Evolutionary conservation across 352 stramenopile species (phyloP).

Genomic region (Phytopythium ostracodes): DNA sequence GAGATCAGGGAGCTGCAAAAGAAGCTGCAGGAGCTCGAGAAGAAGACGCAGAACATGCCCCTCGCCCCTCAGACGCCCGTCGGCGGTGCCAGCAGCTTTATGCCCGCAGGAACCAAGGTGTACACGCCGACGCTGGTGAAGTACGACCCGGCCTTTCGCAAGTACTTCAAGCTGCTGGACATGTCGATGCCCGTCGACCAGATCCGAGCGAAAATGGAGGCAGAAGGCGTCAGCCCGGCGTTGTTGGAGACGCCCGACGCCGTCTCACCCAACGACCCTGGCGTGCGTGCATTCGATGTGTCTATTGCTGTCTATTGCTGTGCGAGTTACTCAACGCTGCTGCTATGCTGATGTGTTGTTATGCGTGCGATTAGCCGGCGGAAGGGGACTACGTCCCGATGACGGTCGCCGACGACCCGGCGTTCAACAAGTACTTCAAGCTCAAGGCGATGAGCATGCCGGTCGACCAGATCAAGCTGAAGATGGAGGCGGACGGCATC

Average conservation of each 20-base stretch:
- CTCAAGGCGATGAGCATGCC: conserved; percentile 82
- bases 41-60: conserved; percentile 60
- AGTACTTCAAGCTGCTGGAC: conserved; percentile 84
- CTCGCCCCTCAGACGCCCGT: conserved; percentile 17
- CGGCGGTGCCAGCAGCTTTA: conserved; percentile 3
- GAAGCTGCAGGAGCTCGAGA: conserved; percentile 71
- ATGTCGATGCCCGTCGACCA: conserved; percentile 78
- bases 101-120: conserved; percentile 16
- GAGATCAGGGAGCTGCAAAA: conserved; percentile 75
- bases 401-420: conserved; percentile 71
- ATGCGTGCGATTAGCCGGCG: conserved; percentile 29
- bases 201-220: conserved; percentile 80
- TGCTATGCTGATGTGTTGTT: conserved; percentile 5
- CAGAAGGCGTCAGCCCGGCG: conserved; percentile 51
- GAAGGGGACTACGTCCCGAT: conserved; percentile 65
- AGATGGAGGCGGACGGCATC: conserved; percentile 81
- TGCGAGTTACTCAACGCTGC: neutral
- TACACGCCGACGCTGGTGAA: conserved; percentile 67
- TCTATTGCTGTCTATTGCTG: too few relatives aligned
- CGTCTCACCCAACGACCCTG: conserved; percentile 71
- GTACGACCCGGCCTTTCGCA: conserved; percentile 63
- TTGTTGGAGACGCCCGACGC: conserved; percentile 69
- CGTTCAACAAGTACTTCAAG: conserved; percentile 86
- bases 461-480: conserved; percentile 78
- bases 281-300: conserved; percentile 34